A percentile compares a stretch with the other conserved stretches of the same genome.
Evolutionary conservation across 2,329 filamentous ascomycete species (phyloP).

Genomic region (Nothophaeocryptopus gaeumannii): DNA sequence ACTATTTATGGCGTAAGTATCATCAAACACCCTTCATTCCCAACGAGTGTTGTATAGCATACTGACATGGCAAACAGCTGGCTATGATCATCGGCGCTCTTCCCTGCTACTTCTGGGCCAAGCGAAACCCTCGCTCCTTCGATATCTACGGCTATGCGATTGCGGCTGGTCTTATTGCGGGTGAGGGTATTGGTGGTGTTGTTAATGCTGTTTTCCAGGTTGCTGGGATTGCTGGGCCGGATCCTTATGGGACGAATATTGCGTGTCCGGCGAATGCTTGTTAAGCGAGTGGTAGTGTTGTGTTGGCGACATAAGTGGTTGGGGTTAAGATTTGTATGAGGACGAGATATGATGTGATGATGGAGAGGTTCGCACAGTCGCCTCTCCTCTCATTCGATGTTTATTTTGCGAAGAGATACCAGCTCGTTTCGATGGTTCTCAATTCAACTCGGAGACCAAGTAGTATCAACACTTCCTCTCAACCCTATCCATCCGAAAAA

Average conservation of each 20-base stretch:
- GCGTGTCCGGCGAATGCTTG: conserved; percentile 42
- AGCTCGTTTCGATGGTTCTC: too few species aligned
- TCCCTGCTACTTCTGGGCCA: conserved; percentile 54
- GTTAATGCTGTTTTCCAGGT: conserved; percentile 56
- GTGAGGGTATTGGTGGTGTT: conserved; percentile 63
- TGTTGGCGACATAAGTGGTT: too few species aligned
- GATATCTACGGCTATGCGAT: conserved; percentile 59
- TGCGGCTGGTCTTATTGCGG: conserved; percentile 60
- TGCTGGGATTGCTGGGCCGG: conserved; percentile 41
- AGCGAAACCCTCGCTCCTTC: conserved; percentile 52
- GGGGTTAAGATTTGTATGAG: too few species aligned
- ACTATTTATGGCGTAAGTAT: conserved; percentile 49
- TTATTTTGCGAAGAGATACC: too few species aligned
- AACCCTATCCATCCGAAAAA: too few species aligned
- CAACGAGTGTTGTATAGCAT: too few species aligned
- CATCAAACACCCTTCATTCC: neutral
- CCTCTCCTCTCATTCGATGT: too few species aligned
- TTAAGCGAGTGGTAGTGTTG: conserved; percentile 16
- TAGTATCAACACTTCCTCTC: too few species aligned
- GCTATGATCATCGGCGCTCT: conserved; percentile 59
- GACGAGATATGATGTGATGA: too few species aligned
- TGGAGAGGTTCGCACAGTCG: too few species aligned
- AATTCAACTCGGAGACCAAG: too few species aligned
- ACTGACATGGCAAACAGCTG: conserved; percentile 30
- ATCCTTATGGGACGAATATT: conserved; percentile 41